Base-by-base conservation (phyloP, 352 stramenopile species). In the Globisporangium splendens region DNA sequence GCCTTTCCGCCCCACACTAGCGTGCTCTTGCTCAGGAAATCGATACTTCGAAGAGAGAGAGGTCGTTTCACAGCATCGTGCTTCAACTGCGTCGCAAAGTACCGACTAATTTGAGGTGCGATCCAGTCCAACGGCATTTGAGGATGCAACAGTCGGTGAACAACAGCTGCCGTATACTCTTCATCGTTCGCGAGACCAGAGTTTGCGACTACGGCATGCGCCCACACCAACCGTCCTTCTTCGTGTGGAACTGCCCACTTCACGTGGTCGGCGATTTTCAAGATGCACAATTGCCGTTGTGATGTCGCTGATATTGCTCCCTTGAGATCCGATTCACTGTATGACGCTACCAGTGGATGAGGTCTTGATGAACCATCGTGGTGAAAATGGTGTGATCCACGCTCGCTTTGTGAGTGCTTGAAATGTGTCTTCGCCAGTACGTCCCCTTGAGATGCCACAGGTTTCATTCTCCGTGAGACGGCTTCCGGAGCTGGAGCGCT, bases 51-150 rank as follows among this genome's bases (percentile, higher is more conserved):
- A 1, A 74, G 65, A 14, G 81, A 93, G 17, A 93, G 62, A 10
- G 83, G 83, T 2, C 83, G 81, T 43, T 69, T 75, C 5, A 83
- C 82, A 3, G 84, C 84, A 47, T 88, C 79, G 38, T 68, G 63
- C 52, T 87, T 81, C 1, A 93, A 61, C 54, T 86, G 77, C n/a
- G 78, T 76, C 18, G 81, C 84, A 66, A 93, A 93, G 61, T 83
- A 93, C n/a, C 76, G 74, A 51, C 81, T 88, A 24, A 91, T 70
- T 49, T 86, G 74, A 0, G 79, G 81, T 5, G 76, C 84, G 18
- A 91, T 59, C 70, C 66, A 83, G 31, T 89, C 78, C 33, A 93
- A 62, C 7, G 81, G 76, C 38, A 89, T 70, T 20, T 65, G 65
- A 13, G 62, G 67, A 3, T 78, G 49, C 7, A 88, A 51, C 14